Conservation (phyloP, 129 eudicot genomes). For the Escallonia herrerae region DNA sequence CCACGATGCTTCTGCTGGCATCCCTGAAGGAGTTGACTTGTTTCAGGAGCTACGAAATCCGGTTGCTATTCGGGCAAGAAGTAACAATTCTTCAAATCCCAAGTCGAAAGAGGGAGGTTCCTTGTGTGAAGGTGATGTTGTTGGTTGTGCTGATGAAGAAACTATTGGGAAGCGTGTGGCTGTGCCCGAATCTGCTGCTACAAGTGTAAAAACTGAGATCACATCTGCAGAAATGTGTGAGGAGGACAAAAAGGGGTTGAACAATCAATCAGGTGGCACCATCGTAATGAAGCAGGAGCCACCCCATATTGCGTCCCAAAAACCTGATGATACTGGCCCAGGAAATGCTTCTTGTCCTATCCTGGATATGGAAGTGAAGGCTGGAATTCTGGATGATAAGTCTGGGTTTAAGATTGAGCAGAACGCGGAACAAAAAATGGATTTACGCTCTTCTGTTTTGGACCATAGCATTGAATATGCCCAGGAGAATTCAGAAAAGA, state of each 20-base stretch:
- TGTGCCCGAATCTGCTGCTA: conserved; percentile 17
- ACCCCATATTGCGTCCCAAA: background rate
- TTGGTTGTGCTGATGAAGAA: conserved; percentile 1
- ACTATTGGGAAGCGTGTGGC: background rate
- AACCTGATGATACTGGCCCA: conserved; percentile 5
- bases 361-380: conserved; percentile 8
- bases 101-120: conserved; percentile 11
- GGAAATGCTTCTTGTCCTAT: conserved; percentile 17
- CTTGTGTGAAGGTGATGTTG: conserved; percentile 8
- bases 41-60: conserved; percentile 8
- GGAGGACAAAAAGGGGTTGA: conserved; percentile 20
- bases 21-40: conserved; percentile 16
- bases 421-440: conserved; percentile 15
- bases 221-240: conserved; percentile 24
- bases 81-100: conserved; percentile 6
- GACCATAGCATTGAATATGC: conserved; percentile 6
- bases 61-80: background rate
- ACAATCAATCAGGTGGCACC: conserved; percentile 14
- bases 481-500: conserved; percentile 15
- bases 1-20: conserved; percentile 17
- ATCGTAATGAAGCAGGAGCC: conserved; percentile 6
- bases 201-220: conserved; percentile 22
- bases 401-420: conserved; percentile 7
- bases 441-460: background rate
- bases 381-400: conserved; percentile 14